These are phyloP conservation scores for Fistulifera solaris DNA, from an alignment of 108 stramenopile species.

Conservation along the genomic window DNA sequence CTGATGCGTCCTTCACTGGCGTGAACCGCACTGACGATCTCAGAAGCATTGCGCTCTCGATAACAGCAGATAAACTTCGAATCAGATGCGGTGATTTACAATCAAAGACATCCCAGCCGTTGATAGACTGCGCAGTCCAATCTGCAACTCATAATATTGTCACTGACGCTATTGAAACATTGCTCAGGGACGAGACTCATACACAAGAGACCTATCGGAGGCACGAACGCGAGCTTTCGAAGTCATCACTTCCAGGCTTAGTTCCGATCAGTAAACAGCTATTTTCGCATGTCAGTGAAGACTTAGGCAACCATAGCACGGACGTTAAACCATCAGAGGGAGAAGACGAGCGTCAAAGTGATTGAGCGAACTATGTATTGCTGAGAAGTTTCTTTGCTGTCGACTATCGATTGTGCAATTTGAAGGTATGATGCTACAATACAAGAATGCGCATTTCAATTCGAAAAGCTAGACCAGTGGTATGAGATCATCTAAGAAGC, in stretches of 20 bases:
- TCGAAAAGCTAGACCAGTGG: no score
- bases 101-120: not conserved
- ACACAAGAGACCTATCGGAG: conserved; percentile 37
- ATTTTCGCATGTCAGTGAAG: conserved; percentile 8
- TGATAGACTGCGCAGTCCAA: conserved; percentile 33
- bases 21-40: conserved; percentile 9
- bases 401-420: no score
- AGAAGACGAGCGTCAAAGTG: no score
- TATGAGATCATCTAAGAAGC: no score
- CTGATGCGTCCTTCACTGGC: not conserved
- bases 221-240: conserved; percentile 31
- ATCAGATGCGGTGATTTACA: conserved; percentile 7
- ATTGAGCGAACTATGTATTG: no score
- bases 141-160: conserved; percentile 45
- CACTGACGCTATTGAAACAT: conserved; percentile 40
- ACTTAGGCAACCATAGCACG: no score
- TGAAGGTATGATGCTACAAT: no score
- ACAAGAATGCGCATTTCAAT: no score
- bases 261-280: conserved; percentile 46
- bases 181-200: conserved; percentile 37
- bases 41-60: conserved; percentile 27
- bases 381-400: no score
- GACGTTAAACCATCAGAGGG: no score
- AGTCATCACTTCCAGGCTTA: conserved; percentile 40
- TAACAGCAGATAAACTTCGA: conserved; percentile 24